Base-by-base conservation (phyloP, 2,329 filamentous ascomycete genomes). In the Fusarium caatingaense region DNA sequence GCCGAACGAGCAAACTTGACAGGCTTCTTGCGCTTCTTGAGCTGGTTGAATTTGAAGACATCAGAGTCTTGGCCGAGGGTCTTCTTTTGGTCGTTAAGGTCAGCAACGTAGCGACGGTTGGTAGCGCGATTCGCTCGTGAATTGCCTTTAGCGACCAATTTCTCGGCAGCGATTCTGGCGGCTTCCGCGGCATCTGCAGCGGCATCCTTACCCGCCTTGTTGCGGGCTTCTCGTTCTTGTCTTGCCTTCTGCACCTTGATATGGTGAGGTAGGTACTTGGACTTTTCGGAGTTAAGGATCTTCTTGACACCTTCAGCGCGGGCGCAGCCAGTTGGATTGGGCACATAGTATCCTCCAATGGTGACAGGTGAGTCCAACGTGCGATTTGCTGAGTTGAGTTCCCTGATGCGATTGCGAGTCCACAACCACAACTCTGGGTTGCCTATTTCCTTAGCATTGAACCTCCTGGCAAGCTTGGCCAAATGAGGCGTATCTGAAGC, bases 1-100 rank as follows among this genome's bases (percentile, higher is more conserved):
- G 96, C 96, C 55, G 96, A 99, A 46, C 96, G 89, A 60, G 95
- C 96, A 81, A 99, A 99, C 78, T 97, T 96, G 79, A 99, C 96
- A 3, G 95, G 94, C 85, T 99, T 99, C 89, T 98, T 99, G 66
- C 96, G 92, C 83, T 98, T 99, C 87, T 98, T 98, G 62, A 99
- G 90, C 83, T 98, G 96, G 81, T 99, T 99, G 87, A 99, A 99
- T 62, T 95, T 92, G 76, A 99, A 89, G 30, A 96, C 93, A 75
- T 98, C 95, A 57, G 94, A 93, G 72, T 97, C 94, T 68, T 89
- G 88, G 56, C 91, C 92, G 21, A 93, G 86, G 15, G 91, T 92
- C 82, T 93, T 93, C 84, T 97, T 97, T 79, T 98, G 94, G 47
- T 96, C 93, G 78, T 97, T 97, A 73, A 99, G 91, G 76, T 98